Evolutionary conservation across 2,329 filamentous ascomycete genomes (phyloP).

Genomic region (Fusarium sambucinum): DNA sequence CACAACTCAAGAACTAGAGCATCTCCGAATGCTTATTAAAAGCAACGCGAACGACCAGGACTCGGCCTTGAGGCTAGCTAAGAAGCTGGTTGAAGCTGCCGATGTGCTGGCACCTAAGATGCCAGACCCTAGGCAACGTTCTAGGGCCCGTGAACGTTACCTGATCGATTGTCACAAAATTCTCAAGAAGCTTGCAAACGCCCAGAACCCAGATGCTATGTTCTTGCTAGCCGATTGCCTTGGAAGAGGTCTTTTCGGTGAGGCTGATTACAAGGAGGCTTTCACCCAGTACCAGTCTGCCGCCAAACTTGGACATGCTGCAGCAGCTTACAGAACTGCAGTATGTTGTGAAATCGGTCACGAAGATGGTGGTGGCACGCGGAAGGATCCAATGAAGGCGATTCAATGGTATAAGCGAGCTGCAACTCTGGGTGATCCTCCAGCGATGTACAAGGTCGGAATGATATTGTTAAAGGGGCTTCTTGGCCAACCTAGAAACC

Average conservation of each 20-base stretch:
- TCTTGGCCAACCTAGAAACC: constrained; percentile 85
- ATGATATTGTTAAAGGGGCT: constrained; percentile 96
- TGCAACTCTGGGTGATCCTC: constrained; percentile 87
- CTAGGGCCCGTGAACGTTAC: constrained; percentile 85
- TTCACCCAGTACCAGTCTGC: constrained; percentile 94
- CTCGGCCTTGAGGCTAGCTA: constrained; percentile 79
- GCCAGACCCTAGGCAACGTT: constrained; percentile 77
- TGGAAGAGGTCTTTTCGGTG: constrained; percentile 83
- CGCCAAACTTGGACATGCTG: constrained; percentile 87
- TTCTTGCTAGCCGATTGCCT: constrained; percentile 93
- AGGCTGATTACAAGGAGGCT: constrained; percentile 89
- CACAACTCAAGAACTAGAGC: constrained; percentile 82
- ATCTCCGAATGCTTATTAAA: constrained; percentile 76
- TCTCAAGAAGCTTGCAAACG: constrained; percentile 84
- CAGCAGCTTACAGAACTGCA: constrained; percentile 91
- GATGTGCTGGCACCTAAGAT: constrained; percentile 75
- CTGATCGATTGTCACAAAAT: constrained; percentile 89
- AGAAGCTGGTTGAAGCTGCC: constrained; percentile 87
- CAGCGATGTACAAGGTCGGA: constrained; percentile 98
- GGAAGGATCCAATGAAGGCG: constrained; percentile 90
- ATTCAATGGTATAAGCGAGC: constrained; percentile 99
- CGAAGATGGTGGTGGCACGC: constrained; percentile 93
- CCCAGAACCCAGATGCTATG: constrained; percentile 85
- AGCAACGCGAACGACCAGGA: constrained; percentile 78
- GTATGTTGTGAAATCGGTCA: constrained; percentile 97